Conservation (phyloP, 768 basidiomycete genomes). For the Neoboletus magnificus region DNA sequence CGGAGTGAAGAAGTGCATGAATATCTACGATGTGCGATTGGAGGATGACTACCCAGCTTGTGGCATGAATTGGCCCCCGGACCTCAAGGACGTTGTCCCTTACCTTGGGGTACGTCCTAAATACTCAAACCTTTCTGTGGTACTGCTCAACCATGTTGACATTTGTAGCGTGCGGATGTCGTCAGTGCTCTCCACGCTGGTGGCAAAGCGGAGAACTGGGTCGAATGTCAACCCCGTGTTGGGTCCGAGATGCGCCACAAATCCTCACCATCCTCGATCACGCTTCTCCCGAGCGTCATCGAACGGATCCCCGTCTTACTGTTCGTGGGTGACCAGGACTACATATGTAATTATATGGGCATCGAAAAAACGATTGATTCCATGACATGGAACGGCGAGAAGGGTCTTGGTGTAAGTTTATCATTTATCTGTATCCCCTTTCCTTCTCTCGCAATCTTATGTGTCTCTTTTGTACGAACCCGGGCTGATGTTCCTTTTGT, state of each 20-base stretch:
- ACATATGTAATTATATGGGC: slow-evolving; percentile 95
- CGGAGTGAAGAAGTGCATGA: slow-evolving; percentile 75
- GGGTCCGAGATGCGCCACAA: slow-evolving; percentile 55
- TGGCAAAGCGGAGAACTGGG: slow-evolving; percentile 76
- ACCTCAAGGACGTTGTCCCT: slow-evolving; percentile 66
- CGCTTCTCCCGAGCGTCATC: slow-evolving; percentile 73
- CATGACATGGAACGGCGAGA: slow-evolving; percentile 82
- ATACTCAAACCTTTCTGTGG: background rate
- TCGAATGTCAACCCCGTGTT: slow-evolving; percentile 76
- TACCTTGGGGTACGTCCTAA: slow-evolving; percentile 71
- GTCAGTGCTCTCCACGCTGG: slow-evolving; percentile 78
- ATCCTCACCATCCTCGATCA: slow-evolving; percentile 64
- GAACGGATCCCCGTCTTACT: slow-evolving; percentile 81
- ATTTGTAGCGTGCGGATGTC: slow-evolving; percentile 71
- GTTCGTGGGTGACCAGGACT: slow-evolving; percentile 93
- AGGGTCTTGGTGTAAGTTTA: slow-evolving; percentile 73
- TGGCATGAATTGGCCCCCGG: slow-evolving; percentile 97
- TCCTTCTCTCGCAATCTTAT: background rate
- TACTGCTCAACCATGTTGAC: background rate
- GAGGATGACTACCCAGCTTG: slow-evolving; percentile 84
- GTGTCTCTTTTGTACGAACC: background rate
- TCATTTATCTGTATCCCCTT: background rate
- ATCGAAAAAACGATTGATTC: slow-evolving; percentile 80
- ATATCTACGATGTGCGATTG: slow-evolving; percentile 93
- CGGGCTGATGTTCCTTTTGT: background rate